These are phyloP conservation scores for Pichia membranifaciens DNA, from an alignment of 805 yeast genomes.

Conservation along the genomic window DNA sequence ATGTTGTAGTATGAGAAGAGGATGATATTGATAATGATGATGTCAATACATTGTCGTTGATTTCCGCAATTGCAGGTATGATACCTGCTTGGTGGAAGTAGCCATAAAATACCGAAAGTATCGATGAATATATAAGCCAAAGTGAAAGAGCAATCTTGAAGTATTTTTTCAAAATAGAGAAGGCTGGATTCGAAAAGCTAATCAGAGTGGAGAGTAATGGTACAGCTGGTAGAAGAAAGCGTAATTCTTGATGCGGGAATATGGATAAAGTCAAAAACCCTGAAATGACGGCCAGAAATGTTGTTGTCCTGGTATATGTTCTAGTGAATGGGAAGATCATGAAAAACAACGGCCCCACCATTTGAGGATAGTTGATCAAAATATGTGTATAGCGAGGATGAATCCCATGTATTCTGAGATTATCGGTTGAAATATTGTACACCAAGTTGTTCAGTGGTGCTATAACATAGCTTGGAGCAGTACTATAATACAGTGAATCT, in stretches of 20 bases:
- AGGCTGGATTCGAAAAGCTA: slow-evolving; percentile 13
- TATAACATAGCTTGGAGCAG: slow-evolving; percentile 34
- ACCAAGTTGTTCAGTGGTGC: slow-evolving; percentile 73
- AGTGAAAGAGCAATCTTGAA: slow-evolving; percentile 27
- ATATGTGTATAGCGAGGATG: slow-evolving; percentile 77
- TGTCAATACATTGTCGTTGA: slow-evolving; percentile 20
- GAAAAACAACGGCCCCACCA: slow-evolving; percentile 69
- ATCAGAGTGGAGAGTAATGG: slow-evolving; percentile 64
- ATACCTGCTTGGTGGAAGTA: slow-evolving; percentile 87
- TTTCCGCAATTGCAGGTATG: slow-evolving; percentile 51
- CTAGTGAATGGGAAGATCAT: slow-evolving; percentile 38
- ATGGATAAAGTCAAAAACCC: slow-evolving; percentile 59
- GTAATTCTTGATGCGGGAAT: slow-evolving; percentile 89
- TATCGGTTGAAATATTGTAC: slow-evolving; percentile 57
- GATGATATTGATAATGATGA: too few species aligned
- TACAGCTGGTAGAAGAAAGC: slow-evolving; percentile 74
- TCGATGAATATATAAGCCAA: slow-evolving; percentile 63
- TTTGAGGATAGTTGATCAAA: slow-evolving; percentile 67
- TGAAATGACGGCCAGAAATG: slow-evolving; percentile 55
- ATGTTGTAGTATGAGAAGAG: too few species aligned
- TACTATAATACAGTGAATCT: slow-evolving; percentile 44
- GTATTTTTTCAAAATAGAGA: not conserved
- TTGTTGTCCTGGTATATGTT: slow-evolving; percentile 43
- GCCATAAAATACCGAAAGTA: slow-evolving; percentile 66
- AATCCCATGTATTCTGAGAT: slow-evolving; percentile 73